Base-by-base conservation (phyloP, 2,329 filamentous ascomycete genomes). In the Calonectria pseudoturangicola region DNA sequence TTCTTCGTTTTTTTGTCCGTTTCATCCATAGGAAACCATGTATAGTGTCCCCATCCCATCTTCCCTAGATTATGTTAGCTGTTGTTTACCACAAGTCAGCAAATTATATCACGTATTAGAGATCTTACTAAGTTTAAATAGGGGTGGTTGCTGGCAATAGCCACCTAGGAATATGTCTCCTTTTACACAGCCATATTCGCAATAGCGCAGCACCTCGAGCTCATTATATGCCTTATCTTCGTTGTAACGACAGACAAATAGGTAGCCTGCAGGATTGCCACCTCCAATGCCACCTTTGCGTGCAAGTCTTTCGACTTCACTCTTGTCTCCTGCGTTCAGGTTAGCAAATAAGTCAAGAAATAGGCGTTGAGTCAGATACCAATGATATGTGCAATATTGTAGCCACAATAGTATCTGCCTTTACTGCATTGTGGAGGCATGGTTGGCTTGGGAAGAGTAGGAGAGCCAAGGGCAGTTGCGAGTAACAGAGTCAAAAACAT, bases 81-180 rank as follows among this genome's bases (percentile, higher is more conserved):
- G 21, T 58, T 33, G 0, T 16, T 58, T 41, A 16, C n/a, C 30
- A 58, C n/a, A 27, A 18, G 2, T 4, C 13, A 41, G 4, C 4
- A 9, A 18, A 15, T 2, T 2, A 0, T 13, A 21, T 25, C 41
- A 21, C 54, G 6, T 60, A 60, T 33, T 12, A 13, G 27, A 4
- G 15, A 4, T 2, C 18, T n/a, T 36, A 4, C 7, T 5, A n/a
- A 41, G 5, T 9, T 18, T 2, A 18, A 60, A 27, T 7, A 60
- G 18, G 18, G 54, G 54, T 21, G 36, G 33, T 41, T 60, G 54
- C 33, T 60, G 33, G n/a, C 54, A 60, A 16, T 60, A 60, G 15
- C 15, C 54, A 25, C 54, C 54, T 2, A 27, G 2, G 28, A 41
- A 60, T 27, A 60, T 12, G 15, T 60, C 54, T 18, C 54, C 54